Conservation (phyloP, 306 rosid genomes). For the Medicago lupulina region DNA sequence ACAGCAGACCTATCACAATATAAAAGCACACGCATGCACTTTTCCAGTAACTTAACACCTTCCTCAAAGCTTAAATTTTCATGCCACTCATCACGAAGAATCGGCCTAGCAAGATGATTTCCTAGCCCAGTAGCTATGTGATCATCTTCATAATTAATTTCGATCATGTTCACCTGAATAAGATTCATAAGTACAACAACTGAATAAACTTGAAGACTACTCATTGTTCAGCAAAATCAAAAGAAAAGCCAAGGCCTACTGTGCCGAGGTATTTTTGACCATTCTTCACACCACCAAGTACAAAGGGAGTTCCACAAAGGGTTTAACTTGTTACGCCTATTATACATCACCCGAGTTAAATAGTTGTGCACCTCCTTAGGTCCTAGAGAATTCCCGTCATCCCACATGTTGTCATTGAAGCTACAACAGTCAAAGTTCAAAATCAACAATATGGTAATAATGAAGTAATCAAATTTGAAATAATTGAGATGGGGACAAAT, state of each 20-base stretch:
- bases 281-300: constrained; percentile 53
- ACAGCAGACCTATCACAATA: constrained; percentile 87
- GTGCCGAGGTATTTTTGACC: constrained; percentile 58
- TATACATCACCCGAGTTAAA: constrained; percentile 54
- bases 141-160: constrained; percentile 78
- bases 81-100: constrained; percentile 97
- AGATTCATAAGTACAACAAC: constrained; percentile 6
- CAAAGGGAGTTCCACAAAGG: constrained; percentile 57
- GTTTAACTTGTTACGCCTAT: constrained; percentile 56
- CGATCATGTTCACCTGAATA: constrained; percentile 88
- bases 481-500: neutral
- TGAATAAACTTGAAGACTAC: neutral
- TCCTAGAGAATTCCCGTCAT: constrained; percentile 56
- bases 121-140: constrained; percentile 95
- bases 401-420: constrained; percentile 81
- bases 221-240: neutral
- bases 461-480: neutral
- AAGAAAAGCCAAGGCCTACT: constrained; percentile 50
- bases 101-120: constrained; percentile 91
- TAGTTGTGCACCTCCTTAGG: constrained; percentile 61
- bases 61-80: constrained; percentile 85
- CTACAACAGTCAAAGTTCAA: constrained; percentile 51
- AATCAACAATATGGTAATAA: neutral
- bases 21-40: constrained; percentile 95
- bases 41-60: constrained; percentile 86